These are phyloP conservation scores for Ecytonucleospora hepatopenaei DNA, from an alignment of 371 early-diverging fungal species.

Conservation along the genomic window DNA sequence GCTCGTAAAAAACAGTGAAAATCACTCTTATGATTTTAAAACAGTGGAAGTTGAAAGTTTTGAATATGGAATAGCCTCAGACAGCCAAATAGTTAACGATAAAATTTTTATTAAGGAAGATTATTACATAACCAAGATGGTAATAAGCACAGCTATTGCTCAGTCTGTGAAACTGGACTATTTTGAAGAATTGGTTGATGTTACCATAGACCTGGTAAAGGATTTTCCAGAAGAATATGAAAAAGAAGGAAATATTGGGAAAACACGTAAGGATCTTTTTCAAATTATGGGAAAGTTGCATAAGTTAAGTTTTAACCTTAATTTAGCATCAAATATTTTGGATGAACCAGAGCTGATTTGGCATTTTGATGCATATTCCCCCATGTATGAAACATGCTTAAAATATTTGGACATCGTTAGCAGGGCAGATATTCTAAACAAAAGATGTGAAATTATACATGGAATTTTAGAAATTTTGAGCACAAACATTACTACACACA, in stretches of 20 bases:
- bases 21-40: constrained; percentile 41
- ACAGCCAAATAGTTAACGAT: constrained; percentile 55
- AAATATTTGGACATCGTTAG: constrained; percentile 56
- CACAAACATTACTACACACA: constrained; percentile 54
- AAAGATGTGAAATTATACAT: constrained; percentile 54
- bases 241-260: constrained; percentile 51
- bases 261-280: constrained; percentile 51
- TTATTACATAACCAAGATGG: constrained; percentile 56
- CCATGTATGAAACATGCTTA: constrained; percentile 55
- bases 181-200: constrained; percentile 55
- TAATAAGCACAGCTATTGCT: constrained; percentile 57
- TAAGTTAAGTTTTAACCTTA: constrained; percentile 52
- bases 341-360: constrained; percentile 57
- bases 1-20: constrained; percentile 46
- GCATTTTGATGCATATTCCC: constrained; percentile 54
- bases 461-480: constrained; percentile 52
- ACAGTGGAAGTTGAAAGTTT: constrained; percentile 55
- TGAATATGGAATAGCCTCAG: constrained; percentile 52
- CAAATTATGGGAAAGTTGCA: constrained; percentile 53
- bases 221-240: constrained; percentile 56
- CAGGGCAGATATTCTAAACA: constrained; percentile 55
- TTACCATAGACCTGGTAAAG: constrained; percentile 50
- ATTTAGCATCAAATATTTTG: constrained; percentile 56
- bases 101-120: constrained; percentile 56
- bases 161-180: constrained; percentile 57